phyloP scores from a whole-genome alignment of 768 basidiomycete genomes.

The Leccinum uliginosum region DNA sequence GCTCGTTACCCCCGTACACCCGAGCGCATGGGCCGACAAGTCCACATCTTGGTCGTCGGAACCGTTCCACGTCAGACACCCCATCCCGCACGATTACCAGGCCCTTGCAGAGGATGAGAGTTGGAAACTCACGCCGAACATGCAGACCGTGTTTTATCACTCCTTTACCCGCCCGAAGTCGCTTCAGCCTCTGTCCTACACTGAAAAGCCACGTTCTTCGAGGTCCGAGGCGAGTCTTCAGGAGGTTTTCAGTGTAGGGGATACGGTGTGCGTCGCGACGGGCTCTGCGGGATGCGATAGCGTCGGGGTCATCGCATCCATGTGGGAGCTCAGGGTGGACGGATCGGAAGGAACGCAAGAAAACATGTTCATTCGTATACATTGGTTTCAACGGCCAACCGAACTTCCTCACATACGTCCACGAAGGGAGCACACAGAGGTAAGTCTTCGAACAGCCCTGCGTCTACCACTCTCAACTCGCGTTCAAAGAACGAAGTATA shows the following conservation, averaged over 20 bases:
- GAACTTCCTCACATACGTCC: conserved; percentile 60
- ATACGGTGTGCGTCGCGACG: conserved; percentile 60
- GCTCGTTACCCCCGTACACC: conserved; percentile 27
- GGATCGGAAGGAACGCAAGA: conserved; percentile 26
- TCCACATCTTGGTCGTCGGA: conserved; percentile 27
- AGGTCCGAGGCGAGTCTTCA: conserved; percentile 5
- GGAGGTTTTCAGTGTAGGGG: conserved; percentile 52
- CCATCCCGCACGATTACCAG: conserved; percentile 25
- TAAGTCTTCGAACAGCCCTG: conserved; percentile 26
- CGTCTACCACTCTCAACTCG: conserved; percentile 1
- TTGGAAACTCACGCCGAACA: conserved; percentile 17
- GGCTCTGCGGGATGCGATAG: conserved; percentile 45
- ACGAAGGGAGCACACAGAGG: conserved; percentile 56
- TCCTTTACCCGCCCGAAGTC: conserved; percentile 25
- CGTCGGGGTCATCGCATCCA: conserved; percentile 62
- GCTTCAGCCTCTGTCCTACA: conserved; percentile 13
- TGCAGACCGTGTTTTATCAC: conserved; percentile 27
- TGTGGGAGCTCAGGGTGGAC: conserved; percentile 52
- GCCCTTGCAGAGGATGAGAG: conserved; percentile 23
- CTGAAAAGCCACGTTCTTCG: conserved; percentile 9
- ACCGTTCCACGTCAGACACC: conserved; percentile 17
- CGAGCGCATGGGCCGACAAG: conserved; percentile 25
- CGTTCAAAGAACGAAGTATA: conserved; percentile 67
- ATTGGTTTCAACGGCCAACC: conserved; percentile 71
- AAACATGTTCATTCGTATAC: conserved; percentile 56